These are phyloP conservation scores for Wickerhamiella dianesei DNA, from an alignment of 805 yeast species.

Conservation along the genomic window DNA sequence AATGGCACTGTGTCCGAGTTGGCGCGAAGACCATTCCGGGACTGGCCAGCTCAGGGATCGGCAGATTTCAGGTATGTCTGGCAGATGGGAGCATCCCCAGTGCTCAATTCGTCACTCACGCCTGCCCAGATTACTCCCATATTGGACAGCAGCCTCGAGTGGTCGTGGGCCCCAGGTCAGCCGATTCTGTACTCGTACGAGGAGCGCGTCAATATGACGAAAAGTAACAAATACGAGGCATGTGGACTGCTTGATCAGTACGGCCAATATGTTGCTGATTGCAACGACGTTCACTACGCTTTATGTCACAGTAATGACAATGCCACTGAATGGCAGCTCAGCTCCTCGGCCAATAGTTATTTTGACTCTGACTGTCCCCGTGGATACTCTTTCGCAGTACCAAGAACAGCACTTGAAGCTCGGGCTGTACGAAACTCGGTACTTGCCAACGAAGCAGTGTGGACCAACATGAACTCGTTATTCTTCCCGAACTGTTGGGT, in stretches of 20 bases:
- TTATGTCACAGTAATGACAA: constrained; percentile 40
- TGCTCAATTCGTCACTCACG: constrained; percentile 32
- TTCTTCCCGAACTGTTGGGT: constrained; percentile 72
- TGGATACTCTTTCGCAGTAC: constrained; percentile 31
- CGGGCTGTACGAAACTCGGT: constrained; percentile 15
- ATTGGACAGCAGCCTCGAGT: constrained; percentile 27
- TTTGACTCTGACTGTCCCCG: constrained; percentile 28
- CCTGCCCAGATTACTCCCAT: constrained; percentile 10
- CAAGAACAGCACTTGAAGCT: constrained; percentile 39
- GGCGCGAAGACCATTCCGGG: constrained; percentile 8
- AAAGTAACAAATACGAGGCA: constrained; percentile 19
- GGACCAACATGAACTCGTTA: constrained; percentile 77
- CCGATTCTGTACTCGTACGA: constrained; percentile 29
- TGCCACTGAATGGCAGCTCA: constrained; percentile 29
- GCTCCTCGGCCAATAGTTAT: constrained; percentile 24
- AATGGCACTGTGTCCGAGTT: constrained; percentile 5
- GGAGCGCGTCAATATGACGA: constrained; percentile 11
- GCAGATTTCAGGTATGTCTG: constrained; percentile 19
- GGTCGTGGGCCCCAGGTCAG: constrained; percentile 65
- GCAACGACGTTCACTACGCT: constrained; percentile 39
- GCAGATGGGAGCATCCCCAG: constrained; percentile 52
- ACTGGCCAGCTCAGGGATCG: constrained; percentile 2
- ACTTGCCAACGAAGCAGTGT: constrained; percentile 26
- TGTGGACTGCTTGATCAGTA: constrained; percentile 32
- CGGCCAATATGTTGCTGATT: constrained; percentile 58